Evolutionary conservation across 257 asterid genomes (phyloP), one percentile per base, ranked within the genome.

Genomic region (Lavandula angustifolia): DNA sequence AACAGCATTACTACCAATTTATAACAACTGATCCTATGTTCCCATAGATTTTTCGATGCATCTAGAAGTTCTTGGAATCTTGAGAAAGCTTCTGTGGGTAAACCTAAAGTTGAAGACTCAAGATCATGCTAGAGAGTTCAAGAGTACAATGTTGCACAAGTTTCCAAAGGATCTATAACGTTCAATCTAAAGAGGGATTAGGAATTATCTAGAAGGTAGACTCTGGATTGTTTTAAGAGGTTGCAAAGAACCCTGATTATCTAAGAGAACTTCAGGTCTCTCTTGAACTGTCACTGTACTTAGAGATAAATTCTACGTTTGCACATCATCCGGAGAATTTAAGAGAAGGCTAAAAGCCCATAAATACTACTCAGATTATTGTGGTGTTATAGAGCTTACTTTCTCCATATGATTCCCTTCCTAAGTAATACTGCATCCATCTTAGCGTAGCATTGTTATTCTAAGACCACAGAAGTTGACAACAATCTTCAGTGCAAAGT

Each of bases 1-100:
- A 73, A 27, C 35, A 73, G 50, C 54, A 73, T 57, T 7, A 13
- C n/a, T 55, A 55, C 46, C 62, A 16, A 56, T 56, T 54, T 56
- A 56, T 56, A 31, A 55, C 7, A 50, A 8, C 27, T 5, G 14
- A 9, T 51, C 56, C 56, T 51, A 32, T 7, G 38, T 42, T 33
- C 1, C 10, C 61, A 7, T 33, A 55, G 0, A 16, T 35, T 56
- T 35, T 35, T 1, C 12, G n/a, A 34, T 14, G 46, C 47, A 9
- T 35, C 35, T 8, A 37, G 31, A 56, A 34, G 62, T 7, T 35
- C 32, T 14, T 14, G 10, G 8, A 56, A 51, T 51, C 56, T 22
- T 1, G 9, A 51, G 14, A 51, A 51, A 14, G 8, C 56, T 51
- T 18, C 11, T 18, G 31, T 3, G 10, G 56, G n/a, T 9, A 10